A percentile compares a stretch with the other conserved stretches of the same genome.
Conservation (phyloP, 352 stramenopile species). For the Poterioochromonas sp. region DNA sequence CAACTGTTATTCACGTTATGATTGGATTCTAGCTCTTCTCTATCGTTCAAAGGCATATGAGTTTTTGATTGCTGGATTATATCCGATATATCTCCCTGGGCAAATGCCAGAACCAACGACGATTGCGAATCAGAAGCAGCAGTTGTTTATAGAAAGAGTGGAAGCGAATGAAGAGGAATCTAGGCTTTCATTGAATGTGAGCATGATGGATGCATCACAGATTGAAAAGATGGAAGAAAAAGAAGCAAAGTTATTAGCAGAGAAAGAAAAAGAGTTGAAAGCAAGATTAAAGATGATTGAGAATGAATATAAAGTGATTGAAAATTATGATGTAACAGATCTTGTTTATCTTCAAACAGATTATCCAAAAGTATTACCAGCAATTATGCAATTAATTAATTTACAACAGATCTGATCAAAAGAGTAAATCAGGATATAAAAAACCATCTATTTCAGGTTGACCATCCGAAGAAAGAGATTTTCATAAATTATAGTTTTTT, state of each 20-base stretch:
- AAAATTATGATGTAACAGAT: not conserved
- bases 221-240: not conserved
- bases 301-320: too few species aligned
- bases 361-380: not conserved
- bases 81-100: not conserved
- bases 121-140: not conserved
- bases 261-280: too few species aligned
- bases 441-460: too few species aligned
- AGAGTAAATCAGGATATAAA: too few species aligned
- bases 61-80: slow-evolving; percentile 25
- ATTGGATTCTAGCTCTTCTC: slow-evolving; percentile 78
- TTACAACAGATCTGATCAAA: too few species aligned
- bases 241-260: too few species aligned
- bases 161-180: not conserved
- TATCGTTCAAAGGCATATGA: slow-evolving; percentile 63
- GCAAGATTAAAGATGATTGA: too few species aligned
- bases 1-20: slow-evolving; percentile 74
- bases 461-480: too few species aligned
- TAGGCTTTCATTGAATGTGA: not conserved
- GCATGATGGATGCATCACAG: not conserved
- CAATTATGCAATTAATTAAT: too few species aligned
- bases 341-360: not conserved
- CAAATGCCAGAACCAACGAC: not conserved
- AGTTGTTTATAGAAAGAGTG: not conserved
- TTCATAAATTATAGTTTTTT: too few species aligned